These are phyloP conservation scores for Fusarium bulbicola DNA, from an alignment of 2,329 filamentous ascomycete genomes.

Conservation along the genomic window DNA sequence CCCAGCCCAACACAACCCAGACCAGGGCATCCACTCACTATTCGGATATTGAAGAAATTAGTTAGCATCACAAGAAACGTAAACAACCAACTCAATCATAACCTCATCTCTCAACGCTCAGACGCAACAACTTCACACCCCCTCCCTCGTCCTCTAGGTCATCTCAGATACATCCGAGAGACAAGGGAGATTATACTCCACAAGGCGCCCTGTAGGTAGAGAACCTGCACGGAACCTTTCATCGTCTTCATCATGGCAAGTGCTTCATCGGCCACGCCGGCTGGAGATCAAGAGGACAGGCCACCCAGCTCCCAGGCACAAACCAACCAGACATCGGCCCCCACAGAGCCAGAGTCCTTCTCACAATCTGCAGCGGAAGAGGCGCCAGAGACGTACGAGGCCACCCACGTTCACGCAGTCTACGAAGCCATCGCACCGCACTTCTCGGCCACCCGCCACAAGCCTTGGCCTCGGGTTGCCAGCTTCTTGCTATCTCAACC, in stretches of 20 bases:
- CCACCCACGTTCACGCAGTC: slow-evolving; percentile 86
- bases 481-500: slow-evolving; percentile 74
- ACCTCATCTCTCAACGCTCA: slow-evolving; percentile 2
- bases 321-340: slow-evolving; percentile 10
- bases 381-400: slow-evolving; percentile 74
- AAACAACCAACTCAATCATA: slow-evolving; percentile 4
- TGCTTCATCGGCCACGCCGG: slow-evolving; percentile 39
- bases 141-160: neutral
- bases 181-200: slow-evolving; percentile 7
- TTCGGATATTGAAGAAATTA: slow-evolving; percentile 32
- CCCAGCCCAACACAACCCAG: neutral
- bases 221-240: slow-evolving; percentile 3
- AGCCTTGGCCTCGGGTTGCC: slow-evolving; percentile 93
- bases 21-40: slow-evolving; percentile 21
- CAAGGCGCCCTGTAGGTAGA: neutral
- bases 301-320: slow-evolving; percentile 22
- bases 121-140: neutral
- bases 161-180: neutral
- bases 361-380: slow-evolving; percentile 37
- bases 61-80: slow-evolving; percentile 22
- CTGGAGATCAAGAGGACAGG: slow-evolving; percentile 26
- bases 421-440: slow-evolving; percentile 89
- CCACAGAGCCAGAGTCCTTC: slow-evolving; percentile 3
- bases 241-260: slow-evolving; percentile 33
- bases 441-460: slow-evolving; percentile 81